phyloP scores from a whole-genome alignment of 2,329 filamentous ascomycete genomes.

The Monilinia laxa region DNA sequence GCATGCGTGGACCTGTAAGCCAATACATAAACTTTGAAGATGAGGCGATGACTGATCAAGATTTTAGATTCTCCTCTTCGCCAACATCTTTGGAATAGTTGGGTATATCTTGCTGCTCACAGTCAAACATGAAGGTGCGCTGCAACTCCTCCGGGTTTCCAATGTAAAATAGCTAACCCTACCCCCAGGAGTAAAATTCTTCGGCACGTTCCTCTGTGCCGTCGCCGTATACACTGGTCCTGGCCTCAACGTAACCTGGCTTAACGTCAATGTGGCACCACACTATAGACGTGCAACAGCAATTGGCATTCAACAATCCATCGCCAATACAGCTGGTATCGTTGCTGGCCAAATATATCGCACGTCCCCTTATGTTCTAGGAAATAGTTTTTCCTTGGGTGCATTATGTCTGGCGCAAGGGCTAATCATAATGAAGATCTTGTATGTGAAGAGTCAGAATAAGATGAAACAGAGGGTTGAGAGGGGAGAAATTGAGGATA shows the following conservation, averaged over 20 bases:
- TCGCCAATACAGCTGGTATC: conserved; percentile 49
- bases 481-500: conserved; percentile 47
- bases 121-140: conserved; percentile 45
- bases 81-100: conserved; percentile 47
- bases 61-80: conserved; percentile 40
- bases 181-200: conserved; percentile 43
- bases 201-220: conserved; percentile 50
- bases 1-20: conserved; percentile 27
- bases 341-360: conserved; percentile 40
- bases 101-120: conserved; percentile 51
- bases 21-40: background rate
- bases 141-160: too few relatives aligned
- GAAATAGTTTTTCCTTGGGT: conserved; percentile 32
- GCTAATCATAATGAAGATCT: conserved; percentile 44
- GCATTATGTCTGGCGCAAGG: conserved; percentile 29
- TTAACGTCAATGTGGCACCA: conserved; percentile 48
- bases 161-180: background rate
- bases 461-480: conserved; percentile 43
- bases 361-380: conserved; percentile 32
- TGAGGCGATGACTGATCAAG: conserved; percentile 5
- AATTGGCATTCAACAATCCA: conserved; percentile 48
- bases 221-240: conserved; percentile 50
- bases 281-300: conserved; percentile 49
- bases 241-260: conserved; percentile 50
- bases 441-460: conserved; percentile 48